Conservation (phyloP, 73 alveolate genomes). For the Tetrahymena malaccensis region DNA sequence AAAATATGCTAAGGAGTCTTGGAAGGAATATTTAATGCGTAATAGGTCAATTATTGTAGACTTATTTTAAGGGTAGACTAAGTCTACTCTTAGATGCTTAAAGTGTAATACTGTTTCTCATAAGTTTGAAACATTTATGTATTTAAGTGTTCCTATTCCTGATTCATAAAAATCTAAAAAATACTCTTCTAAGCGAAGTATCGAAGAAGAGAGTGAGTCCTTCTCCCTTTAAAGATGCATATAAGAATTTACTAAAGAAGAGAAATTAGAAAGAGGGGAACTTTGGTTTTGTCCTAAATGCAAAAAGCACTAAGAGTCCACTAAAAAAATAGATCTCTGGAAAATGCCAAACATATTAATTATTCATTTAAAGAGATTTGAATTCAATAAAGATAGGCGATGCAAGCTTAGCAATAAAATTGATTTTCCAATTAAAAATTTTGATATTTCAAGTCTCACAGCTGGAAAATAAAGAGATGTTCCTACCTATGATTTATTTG, state of each 20-base stretch:
- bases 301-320: conserved; percentile 54
- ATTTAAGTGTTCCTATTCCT: conserved; percentile 76
- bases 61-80: conserved; percentile 80
- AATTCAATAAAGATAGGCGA: conserved; percentile 41
- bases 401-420: conserved; percentile 64
- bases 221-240: conserved; percentile 57
- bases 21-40: conserved; percentile 61
- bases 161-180: neutral
- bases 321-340: conserved; percentile 75
- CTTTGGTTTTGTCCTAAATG: conserved; percentile 83
- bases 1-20: conserved; percentile 50
- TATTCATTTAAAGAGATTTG: conserved; percentile 81
- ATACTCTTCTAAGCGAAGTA: conserved; percentile 5
- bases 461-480: conserved; percentile 57
- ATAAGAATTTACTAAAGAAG: conserved; percentile 29
- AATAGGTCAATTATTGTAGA: conserved; percentile 79
- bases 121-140: conserved; percentile 81
- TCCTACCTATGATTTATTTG: conserved; percentile 84
- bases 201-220: conserved; percentile 49
- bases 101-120: conserved; percentile 40
- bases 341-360: conserved; percentile 83
- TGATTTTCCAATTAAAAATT: conserved; percentile 71
- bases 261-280: conserved; percentile 67
- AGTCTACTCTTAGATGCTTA: conserved; percentile 50
- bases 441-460: conserved; percentile 62